Conservation (phyloP, 1,284 basidiomycete species). For the Malassezia brasiliensis region DNA sequence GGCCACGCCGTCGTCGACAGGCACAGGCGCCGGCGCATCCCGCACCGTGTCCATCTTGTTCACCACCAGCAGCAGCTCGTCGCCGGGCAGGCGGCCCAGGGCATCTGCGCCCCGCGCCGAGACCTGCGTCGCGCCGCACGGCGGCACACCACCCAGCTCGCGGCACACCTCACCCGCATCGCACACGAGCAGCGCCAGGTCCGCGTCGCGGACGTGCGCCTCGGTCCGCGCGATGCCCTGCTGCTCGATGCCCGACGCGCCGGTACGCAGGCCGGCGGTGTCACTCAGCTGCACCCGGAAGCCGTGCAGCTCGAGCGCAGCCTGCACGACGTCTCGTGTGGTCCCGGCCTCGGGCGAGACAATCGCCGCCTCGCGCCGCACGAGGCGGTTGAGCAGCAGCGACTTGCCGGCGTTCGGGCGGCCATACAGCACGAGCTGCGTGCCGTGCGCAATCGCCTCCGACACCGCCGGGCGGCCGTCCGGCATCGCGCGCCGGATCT, state of each 20-base stretch:
- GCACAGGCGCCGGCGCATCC: not conserved
- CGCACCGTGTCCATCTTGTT: conserved; percentile 63
- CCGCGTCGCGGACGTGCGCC: conserved; percentile 57
- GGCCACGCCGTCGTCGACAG: not conserved
- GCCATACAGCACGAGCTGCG: conserved; percentile 73
- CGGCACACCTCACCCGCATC: conserved; percentile 56
- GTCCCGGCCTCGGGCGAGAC: conserved; percentile 76
- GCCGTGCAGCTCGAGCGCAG: conserved; percentile 70
- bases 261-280: conserved; percentile 67
- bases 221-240: conserved; percentile 69
- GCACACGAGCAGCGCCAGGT: conserved; percentile 67
- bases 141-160: conserved; percentile 25
- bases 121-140: not conserved
- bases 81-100: not conserved
- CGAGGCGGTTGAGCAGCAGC: conserved; percentile 68
- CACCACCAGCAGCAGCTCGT: conserved; percentile 54
- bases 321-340: conserved; percentile 71
- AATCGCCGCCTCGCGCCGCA: conserved; percentile 74
- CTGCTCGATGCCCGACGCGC: conserved; percentile 56
- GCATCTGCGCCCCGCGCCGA: not conserved
- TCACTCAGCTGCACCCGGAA: conserved; percentile 69
- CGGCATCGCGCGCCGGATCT: conserved; percentile 4
- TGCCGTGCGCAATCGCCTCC: conserved; percentile 65
- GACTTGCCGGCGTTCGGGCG: conserved; percentile 84
- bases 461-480: conserved; percentile 54